Evolutionary conservation across 1,284 basidiomycete genomes (phyloP), one percentile per base, ranked within the genome.

Genomic region (Bjerkandera adusta): DNA sequence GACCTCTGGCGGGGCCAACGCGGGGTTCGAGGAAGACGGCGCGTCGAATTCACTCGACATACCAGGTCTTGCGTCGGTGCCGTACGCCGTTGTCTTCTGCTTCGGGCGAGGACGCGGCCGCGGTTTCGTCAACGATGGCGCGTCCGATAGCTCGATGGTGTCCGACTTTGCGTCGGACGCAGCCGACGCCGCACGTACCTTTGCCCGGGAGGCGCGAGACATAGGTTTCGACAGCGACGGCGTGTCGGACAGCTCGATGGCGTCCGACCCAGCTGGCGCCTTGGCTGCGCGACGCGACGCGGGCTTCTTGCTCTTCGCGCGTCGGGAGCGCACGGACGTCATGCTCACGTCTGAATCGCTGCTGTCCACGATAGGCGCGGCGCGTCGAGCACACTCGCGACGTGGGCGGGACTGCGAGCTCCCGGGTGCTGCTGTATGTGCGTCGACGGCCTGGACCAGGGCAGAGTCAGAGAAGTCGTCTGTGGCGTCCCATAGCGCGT

Each of bases 271-370:
- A 5, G 27, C 27, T 16, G 10, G 4, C 16, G 36, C 21, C 24
- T 37, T 21, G 36, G 16, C 36, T 11, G 36, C 5, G 21, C 16
- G 7, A 21, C 36, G 5, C 18, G 36, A 15, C 36, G 36, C 11
- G 6, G 36, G 24, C 16, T 6, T 21, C 24, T n/a, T 18, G 10
- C n/a, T 13, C 20, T 18, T 22, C n/a, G 8, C 18, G 21, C 10
- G 6, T 21, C 36, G 7, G 11, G 5, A 12, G 18, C 13, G 5
- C 6, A 20, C 36, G 6, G 39, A 42, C 18, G 16, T n/a, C 12
- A 42, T 42, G 21, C 40, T 42, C 20, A 24, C 20, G 30, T 42
- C 40, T 6, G 40, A 42, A 20, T 34, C 40, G 26, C n/a, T 12
- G 20, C 26, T 21, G 10, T 42, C 40, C 29, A 42, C 22, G 30